phyloP scores from a whole-genome alignment of 805 yeast genomes.

The Saccharomycopsis babjevae region DNA sequence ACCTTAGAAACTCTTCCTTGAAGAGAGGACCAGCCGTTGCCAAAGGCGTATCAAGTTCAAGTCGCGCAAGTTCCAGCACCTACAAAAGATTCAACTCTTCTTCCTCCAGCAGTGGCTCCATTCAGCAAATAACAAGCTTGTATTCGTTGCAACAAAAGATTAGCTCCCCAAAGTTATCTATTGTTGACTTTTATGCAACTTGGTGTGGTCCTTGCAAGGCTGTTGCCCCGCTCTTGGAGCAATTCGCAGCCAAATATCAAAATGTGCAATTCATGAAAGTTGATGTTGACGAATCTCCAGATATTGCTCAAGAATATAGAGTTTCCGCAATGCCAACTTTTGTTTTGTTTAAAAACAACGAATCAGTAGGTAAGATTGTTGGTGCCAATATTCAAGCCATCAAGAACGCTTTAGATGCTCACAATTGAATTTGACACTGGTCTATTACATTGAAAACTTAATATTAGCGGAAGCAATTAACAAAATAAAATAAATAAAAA shows the following conservation, averaged over 20 bases:
- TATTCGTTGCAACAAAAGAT: constrained; percentile 4
- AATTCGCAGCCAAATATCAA: constrained; percentile 29
- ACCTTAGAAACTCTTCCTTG: neutral
- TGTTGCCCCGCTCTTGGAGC: constrained; percentile 48
- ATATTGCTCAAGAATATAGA: constrained; percentile 50
- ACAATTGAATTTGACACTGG: constrained; percentile 2
- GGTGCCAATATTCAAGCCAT: constrained; percentile 49
- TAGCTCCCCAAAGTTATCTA: constrained; percentile 31
- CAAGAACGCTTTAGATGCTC: constrained; percentile 24
- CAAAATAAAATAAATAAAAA: no score
- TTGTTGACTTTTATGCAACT: constrained; percentile 59
- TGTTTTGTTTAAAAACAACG: constrained; percentile 50
- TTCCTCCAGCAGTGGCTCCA: neutral
- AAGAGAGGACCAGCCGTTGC: neutral
- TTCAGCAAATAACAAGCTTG: constrained; percentile 3
- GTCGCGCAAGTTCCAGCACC: no score
- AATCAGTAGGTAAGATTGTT: constrained; percentile 43
- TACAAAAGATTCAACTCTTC: neutral
- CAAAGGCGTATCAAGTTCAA: neutral
- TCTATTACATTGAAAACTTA: no score
- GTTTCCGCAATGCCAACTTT: constrained; percentile 74
- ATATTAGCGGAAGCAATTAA: no score
- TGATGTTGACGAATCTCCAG: constrained; percentile 56
- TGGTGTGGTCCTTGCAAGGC: constrained; percentile 80
- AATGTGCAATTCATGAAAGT: constrained; percentile 56